phyloP scores from a whole-genome alignment of 148 eudicot genomes.

The Arctostaphylos glauca region DNA sequence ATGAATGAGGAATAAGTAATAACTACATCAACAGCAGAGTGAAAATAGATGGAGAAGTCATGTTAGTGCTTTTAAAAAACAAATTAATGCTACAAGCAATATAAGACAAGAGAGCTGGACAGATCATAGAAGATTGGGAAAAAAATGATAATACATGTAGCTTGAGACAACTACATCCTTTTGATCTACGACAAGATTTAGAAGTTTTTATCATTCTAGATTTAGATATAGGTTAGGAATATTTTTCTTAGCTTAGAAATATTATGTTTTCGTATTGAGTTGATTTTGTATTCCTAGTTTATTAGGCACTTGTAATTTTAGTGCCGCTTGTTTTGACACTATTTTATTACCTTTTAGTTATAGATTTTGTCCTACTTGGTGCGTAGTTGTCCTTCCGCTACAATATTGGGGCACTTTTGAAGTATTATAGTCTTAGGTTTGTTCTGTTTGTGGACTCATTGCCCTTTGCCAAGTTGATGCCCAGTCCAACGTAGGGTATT shows the following conservation, averaged over 20 bases:
- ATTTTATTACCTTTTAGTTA: too few relatives aligned
- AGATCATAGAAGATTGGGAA: background rate
- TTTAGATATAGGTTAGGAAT: too few relatives aligned
- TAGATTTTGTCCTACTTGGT: too few relatives aligned
- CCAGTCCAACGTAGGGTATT: background rate
- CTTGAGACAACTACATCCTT: background rate
- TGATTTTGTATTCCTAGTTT: too few relatives aligned
- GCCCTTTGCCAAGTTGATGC: background rate
- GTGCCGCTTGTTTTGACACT: too few relatives aligned
- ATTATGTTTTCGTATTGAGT: too few relatives aligned
- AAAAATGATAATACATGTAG: background rate
- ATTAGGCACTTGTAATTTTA: too few relatives aligned
- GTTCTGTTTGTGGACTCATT: background rate
- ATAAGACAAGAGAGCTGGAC: background rate
- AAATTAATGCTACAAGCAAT: background rate
- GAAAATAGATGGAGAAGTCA: background rate
- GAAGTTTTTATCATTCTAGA: too few relatives aligned
- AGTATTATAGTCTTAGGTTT: background rate
- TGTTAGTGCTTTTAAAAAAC: background rate
- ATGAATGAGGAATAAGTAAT: background rate
- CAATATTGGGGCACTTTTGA: background rate
- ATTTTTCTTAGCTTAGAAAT: too few relatives aligned
- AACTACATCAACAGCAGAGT: slow-evolving; percentile 1
- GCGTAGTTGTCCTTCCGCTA: too few relatives aligned
- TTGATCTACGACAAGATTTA: too few relatives aligned